phyloP scores from a whole-genome alignment of 2,329 filamentous ascomycete genomes.

The Phialocephala sp. region DNA sequence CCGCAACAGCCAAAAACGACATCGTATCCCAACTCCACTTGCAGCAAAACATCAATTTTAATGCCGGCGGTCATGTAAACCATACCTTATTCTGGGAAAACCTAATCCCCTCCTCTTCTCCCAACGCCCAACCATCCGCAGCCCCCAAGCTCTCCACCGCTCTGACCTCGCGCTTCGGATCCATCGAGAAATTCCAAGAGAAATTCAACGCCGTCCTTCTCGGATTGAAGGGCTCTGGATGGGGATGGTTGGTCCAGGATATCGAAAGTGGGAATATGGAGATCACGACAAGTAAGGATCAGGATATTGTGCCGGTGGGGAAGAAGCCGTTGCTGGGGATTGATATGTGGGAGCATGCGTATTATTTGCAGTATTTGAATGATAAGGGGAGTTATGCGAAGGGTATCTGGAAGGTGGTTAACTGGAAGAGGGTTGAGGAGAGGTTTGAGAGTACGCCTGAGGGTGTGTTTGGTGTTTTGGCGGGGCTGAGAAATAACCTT shows the following conservation, averaged over 20 bases:
- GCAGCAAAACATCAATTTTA: slow-evolving; percentile 80
- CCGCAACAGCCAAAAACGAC: slow-evolving; percentile 61
- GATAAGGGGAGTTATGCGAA: slow-evolving; percentile 76
- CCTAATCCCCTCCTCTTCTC: slow-evolving; percentile 64
- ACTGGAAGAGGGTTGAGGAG: slow-evolving; percentile 74
- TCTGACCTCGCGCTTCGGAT: slow-evolving; percentile 72
- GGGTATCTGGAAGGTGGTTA: slow-evolving; percentile 79
- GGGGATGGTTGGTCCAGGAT: slow-evolving; percentile 84
- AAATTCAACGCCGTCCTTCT: slow-evolving; percentile 70
- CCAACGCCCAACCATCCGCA: slow-evolving; percentile 59
- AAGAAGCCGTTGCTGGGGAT: slow-evolving; percentile 76
- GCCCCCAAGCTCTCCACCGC: slow-evolving; percentile 65
- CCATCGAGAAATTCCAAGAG: slow-evolving; percentile 67
- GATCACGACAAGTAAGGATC: slow-evolving; percentile 84
- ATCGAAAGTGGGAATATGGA: slow-evolving; percentile 62
- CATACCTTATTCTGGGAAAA: slow-evolving; percentile 94
- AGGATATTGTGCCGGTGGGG: slow-evolving; percentile 73
- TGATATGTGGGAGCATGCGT: slow-evolving; percentile 95
- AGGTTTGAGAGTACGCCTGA: slow-evolving; percentile 59
- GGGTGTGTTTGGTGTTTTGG: slow-evolving; percentile 36
- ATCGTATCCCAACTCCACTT: slow-evolving; percentile 69
- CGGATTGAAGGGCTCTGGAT: slow-evolving; percentile 81
- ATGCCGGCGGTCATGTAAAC: slow-evolving; percentile 92
- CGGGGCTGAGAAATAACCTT: slow-evolving; percentile 30
- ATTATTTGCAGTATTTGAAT: slow-evolving; percentile 84